Conservation (phyloP, 2,329 filamentous ascomycete genomes). For the Verticillium zaregamsianum region DNA sequence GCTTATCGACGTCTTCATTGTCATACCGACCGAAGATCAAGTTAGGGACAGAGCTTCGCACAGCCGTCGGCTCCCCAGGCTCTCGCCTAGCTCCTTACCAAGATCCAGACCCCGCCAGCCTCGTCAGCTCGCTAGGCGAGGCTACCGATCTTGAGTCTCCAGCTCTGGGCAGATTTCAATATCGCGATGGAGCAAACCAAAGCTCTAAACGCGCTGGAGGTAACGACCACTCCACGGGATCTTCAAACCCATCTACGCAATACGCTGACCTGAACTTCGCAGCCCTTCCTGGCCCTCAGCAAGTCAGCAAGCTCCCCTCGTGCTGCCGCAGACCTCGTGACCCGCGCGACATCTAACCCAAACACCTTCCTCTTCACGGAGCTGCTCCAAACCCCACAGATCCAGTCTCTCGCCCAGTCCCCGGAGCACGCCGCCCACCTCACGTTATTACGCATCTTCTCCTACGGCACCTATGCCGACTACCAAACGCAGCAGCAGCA, state of each 20-base stretch:
- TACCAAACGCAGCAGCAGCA: conserved; percentile 47
- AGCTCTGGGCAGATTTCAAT: conserved; percentile 11
- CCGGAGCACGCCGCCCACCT: conserved; percentile 62
- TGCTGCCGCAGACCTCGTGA: conserved; percentile 80
- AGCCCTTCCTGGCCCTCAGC: conserved; percentile 88
- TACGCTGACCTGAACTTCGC: conserved; percentile 25
- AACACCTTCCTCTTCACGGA: conserved; percentile 93
- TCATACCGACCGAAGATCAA: background rate
- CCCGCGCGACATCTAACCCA: conserved; percentile 81
- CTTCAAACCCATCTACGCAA: background rate
- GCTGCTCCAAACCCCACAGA: conserved; percentile 75
- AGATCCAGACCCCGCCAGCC: background rate
- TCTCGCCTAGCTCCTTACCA: background rate
- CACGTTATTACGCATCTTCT: conserved; percentile 79
- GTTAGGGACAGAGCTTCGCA: background rate
- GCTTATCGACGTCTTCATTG: background rate
- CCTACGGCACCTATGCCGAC: conserved; percentile 81
- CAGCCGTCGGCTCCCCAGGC: background rate
- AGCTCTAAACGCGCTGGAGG: conserved; percentile 61
- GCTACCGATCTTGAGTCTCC: background rate
- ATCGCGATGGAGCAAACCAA: conserved; percentile 67
- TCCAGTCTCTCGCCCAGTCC: conserved; percentile 64
- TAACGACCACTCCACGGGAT: conserved; percentile 23
- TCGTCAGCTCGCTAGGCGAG: conserved; percentile 4
- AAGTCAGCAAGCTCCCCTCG: conserved; percentile 81